Base-by-base conservation (phyloP, 805 yeast species). In the Candida nitratophila region DNA sequence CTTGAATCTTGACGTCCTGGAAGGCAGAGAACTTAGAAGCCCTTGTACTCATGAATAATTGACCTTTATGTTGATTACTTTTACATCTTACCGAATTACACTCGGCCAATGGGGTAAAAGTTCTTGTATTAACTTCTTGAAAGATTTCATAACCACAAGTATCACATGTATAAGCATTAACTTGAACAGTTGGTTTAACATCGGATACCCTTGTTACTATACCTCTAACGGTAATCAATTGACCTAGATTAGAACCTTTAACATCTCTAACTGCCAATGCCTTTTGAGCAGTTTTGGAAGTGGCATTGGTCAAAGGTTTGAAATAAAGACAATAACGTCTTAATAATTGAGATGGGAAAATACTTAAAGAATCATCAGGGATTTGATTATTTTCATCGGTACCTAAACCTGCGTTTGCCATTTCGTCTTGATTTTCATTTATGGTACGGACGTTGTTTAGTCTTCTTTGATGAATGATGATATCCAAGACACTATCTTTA, bases 131-230 rank as follows among this genome's bases (percentile, higher is more conserved):
- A 51, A 93, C 96, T 62, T 95, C 98, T 69, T 93, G 98, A 73
- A 95, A 93, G 43, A 88, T 81, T 66, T 93, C 99, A 65, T 77
- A 84, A 40, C 99, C 99, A 72, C 99, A 93, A 55, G 85, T 85
- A 61, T 93, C 99, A 68, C 99, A 93, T 7, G 98, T 87, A 61
- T 91, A 95, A 1, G 99, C 98, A 55, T 84, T 88, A 43, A 93
- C 97, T 47, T 77, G 70, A 8, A 93, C 86, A 6, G 87, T 73
- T 4, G 99, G 99, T 63, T 90, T 91, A 37, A 93, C 99, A 62
- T 93, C 99, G 2, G 96, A 83, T 5, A 90, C 96, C 52, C 99
- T 74, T 9, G 98, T 93, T 41, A 91, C 88, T 52, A 93, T 90
- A 45, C 99, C 99, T 50, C 96, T 73, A 4, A 90, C 85, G 0